A percentile compares a stretch with the other conserved stretches of the same genome.
phyloP scores from a whole-genome alignment of 208 protist species.

The Acanthamoeba sp. region DNA sequence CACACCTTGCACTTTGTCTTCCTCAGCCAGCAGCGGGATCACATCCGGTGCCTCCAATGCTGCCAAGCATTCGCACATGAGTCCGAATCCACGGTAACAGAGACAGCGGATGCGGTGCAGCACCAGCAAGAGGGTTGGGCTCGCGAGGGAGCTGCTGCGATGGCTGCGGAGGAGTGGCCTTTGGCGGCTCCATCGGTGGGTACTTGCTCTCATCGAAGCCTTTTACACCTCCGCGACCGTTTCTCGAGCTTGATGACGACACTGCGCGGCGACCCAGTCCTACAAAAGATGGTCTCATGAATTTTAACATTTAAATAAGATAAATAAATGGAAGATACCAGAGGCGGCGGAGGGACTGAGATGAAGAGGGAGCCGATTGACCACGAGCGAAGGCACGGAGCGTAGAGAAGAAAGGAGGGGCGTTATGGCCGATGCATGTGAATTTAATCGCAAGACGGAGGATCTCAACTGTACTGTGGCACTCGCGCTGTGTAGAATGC shows the following conservation, averaged over 20 bases:
- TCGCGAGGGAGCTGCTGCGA: neutral
- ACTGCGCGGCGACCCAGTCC: neutral
- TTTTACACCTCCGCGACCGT: neutral
- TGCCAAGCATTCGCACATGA: neutral
- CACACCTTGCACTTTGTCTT: neutral
- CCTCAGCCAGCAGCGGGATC: neutral
- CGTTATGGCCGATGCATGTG: neutral
- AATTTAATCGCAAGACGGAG: neutral
- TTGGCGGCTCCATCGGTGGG: neutral
- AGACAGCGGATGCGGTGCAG: neutral
- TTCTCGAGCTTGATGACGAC: neutral
- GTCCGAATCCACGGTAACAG: neutral
- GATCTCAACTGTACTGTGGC: neutral
- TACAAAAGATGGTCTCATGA: neutral
- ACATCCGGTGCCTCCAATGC: slow-evolving; percentile 21
- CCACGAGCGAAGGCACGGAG: too few species aligned
- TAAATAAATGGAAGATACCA: neutral
- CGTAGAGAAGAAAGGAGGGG: neutral
- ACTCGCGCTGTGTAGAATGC: neutral
- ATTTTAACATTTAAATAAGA: neutral
- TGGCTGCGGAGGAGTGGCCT: neutral
- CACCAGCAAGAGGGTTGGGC: neutral
- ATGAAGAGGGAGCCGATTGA: too few species aligned
- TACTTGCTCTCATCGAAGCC: slow-evolving; percentile 58
- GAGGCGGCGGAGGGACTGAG: neutral